These are phyloP conservation scores for Picea sitchensis DNA, from an alignment of 75 land plant genomes.

Conservation along the genomic window DNA sequence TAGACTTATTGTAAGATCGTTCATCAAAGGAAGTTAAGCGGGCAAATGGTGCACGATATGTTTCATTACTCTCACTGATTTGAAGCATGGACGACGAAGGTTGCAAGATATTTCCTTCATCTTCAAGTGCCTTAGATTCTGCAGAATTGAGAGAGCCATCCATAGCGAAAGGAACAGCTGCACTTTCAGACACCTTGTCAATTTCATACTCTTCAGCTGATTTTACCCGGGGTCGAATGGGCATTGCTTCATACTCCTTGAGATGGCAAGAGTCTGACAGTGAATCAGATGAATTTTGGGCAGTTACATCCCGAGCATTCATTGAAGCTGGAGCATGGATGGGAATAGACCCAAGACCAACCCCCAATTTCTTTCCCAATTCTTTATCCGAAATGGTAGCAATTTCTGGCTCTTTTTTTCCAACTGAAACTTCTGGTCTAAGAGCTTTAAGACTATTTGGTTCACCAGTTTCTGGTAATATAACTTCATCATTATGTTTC, in stretches of 20 bases:
- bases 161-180: background rate
- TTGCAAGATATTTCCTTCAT: background rate
- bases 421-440: slow-evolving; percentile 3
- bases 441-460: background rate
- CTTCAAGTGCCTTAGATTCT: background rate
- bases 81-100: background rate
- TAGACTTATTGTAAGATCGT: slow-evolving; percentile 18
- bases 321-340: slow-evolving; percentile 38
- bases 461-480: background rate
- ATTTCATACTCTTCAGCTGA: background rate
- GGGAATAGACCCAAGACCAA: slow-evolving; percentile 18
- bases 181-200: background rate
- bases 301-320: slow-evolving; percentile 6
- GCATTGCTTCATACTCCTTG: background rate
- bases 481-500: background rate
- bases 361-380: slow-evolving; percentile 5
- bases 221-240: background rate
- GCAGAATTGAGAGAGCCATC: background rate
- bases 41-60: slow-evolving; percentile 55
- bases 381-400: background rate
- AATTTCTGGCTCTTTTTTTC: background rate
- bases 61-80: slow-evolving; percentile 15
- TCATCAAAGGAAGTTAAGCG: slow-evolving; percentile 57
- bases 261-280: background rate
- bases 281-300: slow-evolving; percentile 5